phyloP scores from a whole-genome alignment of 2,329 filamentous ascomycete species.

The Albophoma yamanashiensis region DNA sequence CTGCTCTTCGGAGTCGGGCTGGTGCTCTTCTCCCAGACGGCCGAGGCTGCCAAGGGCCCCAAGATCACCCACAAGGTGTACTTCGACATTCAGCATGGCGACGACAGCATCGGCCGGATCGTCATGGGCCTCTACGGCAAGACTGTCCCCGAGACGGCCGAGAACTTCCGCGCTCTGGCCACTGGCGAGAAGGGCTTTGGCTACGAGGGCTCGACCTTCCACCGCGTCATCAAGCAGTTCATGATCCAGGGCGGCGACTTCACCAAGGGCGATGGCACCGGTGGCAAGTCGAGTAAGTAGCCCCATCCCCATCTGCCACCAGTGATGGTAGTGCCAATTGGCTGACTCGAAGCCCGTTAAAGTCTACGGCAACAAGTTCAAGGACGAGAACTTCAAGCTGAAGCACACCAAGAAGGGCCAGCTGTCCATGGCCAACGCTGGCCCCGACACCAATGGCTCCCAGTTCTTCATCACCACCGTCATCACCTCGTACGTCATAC shows the following conservation, averaged over 20 bases:
- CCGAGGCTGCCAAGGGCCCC: conserved; percentile 70
- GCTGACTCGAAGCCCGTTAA: conserved; percentile 7
- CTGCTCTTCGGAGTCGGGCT: conserved; percentile 67
- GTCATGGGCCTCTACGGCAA: conserved; percentile 80
- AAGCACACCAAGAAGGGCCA: conserved; percentile 81
- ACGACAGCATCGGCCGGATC: conserved; percentile 61
- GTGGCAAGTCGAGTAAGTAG: conserved; percentile 69
- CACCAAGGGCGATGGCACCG: conserved; percentile 71
- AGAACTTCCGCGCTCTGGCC: conserved; percentile 70
- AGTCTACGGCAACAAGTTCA: conserved; percentile 77
- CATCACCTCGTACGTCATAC: conserved; percentile 53
- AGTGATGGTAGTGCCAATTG: conserved; percentile 2
- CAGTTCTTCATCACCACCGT: conserved; percentile 89
- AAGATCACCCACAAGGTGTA: conserved; percentile 95
- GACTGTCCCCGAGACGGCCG: conserved; percentile 66
- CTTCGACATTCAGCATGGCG: conserved; percentile 74
- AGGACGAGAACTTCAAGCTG: conserved; percentile 91
- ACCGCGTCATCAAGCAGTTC: conserved; percentile 83
- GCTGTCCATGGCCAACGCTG: conserved; percentile 78
- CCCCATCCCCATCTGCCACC: background rate
- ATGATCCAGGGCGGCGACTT: conserved; percentile 92
- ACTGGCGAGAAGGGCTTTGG: conserved; percentile 82
- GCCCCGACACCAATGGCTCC: conserved; percentile 77
- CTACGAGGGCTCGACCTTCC: conserved; percentile 73
- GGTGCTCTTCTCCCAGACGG: conserved; percentile 64